phyloP scores from a whole-genome alignment of 1,284 basidiomycete genomes.

The Malassezia equina region DNA sequence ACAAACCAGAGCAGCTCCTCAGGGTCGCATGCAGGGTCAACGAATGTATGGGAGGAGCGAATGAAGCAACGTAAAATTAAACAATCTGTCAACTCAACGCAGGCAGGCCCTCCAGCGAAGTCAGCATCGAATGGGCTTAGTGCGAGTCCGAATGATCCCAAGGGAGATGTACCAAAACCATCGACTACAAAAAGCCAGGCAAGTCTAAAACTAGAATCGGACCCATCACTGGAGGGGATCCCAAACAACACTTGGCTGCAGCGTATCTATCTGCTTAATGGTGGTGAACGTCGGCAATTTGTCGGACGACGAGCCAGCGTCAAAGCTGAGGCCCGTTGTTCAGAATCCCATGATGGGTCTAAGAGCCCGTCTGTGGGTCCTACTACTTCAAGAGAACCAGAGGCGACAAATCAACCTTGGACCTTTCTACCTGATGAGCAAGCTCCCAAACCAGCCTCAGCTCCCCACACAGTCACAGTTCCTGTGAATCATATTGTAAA shows the following conservation, averaged over 20 bases:
- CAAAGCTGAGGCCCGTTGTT: background rate
- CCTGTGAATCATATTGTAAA: background rate
- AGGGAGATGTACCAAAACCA: too few species aligned
- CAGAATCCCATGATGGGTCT: background rate
- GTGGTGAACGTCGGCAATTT: conserved; percentile 31
- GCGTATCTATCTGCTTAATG: conserved; percentile 38
- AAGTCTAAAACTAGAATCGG: background rate
- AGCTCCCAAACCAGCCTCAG: background rate
- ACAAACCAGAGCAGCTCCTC: background rate
- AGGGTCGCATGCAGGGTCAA: background rate
- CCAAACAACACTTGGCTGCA: conserved; percentile 34
- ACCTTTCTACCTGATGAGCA: background rate
- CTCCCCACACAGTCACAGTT: background rate
- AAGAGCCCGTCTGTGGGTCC: background rate
- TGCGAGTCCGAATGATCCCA: background rate
- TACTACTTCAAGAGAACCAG: background rate
- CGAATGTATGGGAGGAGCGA: conserved; percentile 7
- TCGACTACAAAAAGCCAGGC: too few species aligned
- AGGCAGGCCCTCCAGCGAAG: background rate
- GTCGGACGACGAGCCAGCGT: conserved; percentile 11
- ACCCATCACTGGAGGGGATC: background rate
- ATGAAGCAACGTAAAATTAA: background rate
- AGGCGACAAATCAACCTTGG: background rate
- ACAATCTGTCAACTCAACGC: background rate
- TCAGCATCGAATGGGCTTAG: background rate